phyloP scores from a whole-genome alignment of 805 yeast species.

The Pichia cephalocereana region DNA sequence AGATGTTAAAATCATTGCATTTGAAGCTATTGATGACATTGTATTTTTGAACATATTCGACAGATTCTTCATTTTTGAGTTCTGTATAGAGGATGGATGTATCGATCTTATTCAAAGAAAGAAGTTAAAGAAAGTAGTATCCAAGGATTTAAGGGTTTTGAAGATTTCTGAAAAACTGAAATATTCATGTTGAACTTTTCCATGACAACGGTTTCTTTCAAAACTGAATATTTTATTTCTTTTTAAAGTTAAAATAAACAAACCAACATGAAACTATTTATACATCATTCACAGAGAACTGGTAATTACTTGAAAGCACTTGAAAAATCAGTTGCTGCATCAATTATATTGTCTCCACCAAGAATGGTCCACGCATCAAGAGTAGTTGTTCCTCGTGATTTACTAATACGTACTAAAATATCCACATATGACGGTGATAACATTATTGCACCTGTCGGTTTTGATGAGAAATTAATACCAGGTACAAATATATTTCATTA shows the following conservation, averaged over 20 bases:
- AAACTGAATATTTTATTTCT: no score
- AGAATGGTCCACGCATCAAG: constrained; percentile 32
- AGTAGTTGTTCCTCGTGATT: constrained; percentile 30
- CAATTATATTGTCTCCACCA: constrained; percentile 32
- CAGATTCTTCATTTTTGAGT: neutral
- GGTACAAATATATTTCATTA: neutral
- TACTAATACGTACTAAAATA: constrained; percentile 20
- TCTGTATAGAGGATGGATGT: no score
- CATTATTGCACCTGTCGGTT: neutral
- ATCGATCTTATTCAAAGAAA: no score
- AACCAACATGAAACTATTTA: neutral
- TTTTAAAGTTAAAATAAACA: no score
- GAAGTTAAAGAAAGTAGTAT: no score
- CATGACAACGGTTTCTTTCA: no score
- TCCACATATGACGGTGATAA: neutral
- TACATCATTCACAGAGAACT: neutral
- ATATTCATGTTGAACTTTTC: no score
- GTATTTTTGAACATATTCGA: constrained; percentile 21
- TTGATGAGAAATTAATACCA: neutral
- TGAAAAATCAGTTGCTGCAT: constrained; percentile 29
- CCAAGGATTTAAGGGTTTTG: no score
- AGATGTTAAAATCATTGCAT: constrained; percentile 53
- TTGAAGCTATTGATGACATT: constrained; percentile 29
- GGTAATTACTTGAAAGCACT: constrained; percentile 8
- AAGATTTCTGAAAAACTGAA: no score